phyloP scores from a whole-genome alignment of 495 filamentous ascomycete species.

The Hypoxylon cercidicola region DNA sequence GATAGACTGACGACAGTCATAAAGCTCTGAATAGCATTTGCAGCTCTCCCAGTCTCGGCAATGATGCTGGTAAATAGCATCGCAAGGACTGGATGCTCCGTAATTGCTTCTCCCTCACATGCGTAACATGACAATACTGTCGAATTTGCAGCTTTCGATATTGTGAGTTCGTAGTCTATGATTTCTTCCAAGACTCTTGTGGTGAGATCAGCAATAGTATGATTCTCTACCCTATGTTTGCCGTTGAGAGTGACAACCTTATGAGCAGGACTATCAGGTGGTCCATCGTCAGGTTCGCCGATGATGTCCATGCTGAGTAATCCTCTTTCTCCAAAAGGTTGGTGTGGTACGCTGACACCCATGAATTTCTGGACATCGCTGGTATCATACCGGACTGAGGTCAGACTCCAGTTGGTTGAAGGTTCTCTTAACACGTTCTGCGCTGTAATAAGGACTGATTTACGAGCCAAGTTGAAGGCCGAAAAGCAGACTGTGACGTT shows the following conservation, averaged over 20 bases:
- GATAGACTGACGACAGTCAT: neutral
- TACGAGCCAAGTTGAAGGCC: neutral
- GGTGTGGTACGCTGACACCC: too few relatives aligned
- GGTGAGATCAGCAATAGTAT: neutral
- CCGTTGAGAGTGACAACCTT: neutral
- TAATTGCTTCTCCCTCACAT: too few relatives aligned
- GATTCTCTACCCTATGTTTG: neutral
- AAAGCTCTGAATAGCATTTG: conserved; percentile 1
- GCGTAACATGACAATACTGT: neutral
- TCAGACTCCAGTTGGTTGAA: neutral
- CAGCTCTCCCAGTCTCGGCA: conserved; percentile 1
- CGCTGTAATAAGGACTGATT: neutral
- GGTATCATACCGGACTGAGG: neutral
- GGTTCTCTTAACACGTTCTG: neutral
- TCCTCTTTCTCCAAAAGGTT: too few relatives aligned
- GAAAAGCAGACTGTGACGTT: conserved; percentile 17
- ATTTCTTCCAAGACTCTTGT: neutral
- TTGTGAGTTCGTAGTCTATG: neutral
- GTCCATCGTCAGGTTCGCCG: neutral
- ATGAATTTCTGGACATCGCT: neutral
- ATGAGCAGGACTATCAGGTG: neutral
- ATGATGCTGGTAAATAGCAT: neutral
- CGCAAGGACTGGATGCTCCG: neutral
- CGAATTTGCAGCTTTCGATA: neutral
- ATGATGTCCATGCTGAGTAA: neutral